Evolutionary conservation across 805 yeast genomes (phyloP), one percentile per base, ranked within the genome.

Genomic region (Wickerhamomyces mucosus): DNA sequence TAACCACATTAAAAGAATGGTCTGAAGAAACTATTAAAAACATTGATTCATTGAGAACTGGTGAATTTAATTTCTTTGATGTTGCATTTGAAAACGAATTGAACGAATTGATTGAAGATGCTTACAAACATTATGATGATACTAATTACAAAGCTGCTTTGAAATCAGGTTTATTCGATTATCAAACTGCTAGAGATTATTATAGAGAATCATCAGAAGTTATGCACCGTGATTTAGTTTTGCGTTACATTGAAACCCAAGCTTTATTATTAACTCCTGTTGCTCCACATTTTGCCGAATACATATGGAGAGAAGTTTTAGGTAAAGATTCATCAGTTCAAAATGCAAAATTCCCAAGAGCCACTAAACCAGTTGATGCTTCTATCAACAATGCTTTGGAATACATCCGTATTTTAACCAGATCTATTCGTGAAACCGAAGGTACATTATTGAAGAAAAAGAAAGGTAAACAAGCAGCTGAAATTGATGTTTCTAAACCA

Each of bases 251-350:
- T 46, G 95, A 86, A 60, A 63, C 75, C 20, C 98, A 92, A 65
- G 78, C 78, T 14, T 68, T 92, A 46, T 59, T 88, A 55, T 62
- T 92, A 45, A 75, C 94, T 13, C 98, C 98, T 41, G 66, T 92
- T 46, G 94, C 97, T 27, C 97, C 98, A 29, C 98, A 92, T 59
- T 86, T 89, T 57, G 76, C 92, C 42, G 98, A 92, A 47, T 84
- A 75, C 62, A 65, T 89, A 36, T 85, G 83, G 72, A 73, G 80
- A 53, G 97, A 89, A 43, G 66, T 86, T 27, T 65, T 92, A 41
- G 75, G 76, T 26, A 69, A 79, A 45, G 55, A 61, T 28, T 67
- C 66, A 4, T 67, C 94, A 27, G 76, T 84, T 27, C 94, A 88
- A 56, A 64, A 62, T 40, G 81, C 89, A 16, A 51, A 42, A 37